Conservation (phyloP, 2,329 filamentous ascomycete species). For the Magnaporthiopsis poae region DNA sequence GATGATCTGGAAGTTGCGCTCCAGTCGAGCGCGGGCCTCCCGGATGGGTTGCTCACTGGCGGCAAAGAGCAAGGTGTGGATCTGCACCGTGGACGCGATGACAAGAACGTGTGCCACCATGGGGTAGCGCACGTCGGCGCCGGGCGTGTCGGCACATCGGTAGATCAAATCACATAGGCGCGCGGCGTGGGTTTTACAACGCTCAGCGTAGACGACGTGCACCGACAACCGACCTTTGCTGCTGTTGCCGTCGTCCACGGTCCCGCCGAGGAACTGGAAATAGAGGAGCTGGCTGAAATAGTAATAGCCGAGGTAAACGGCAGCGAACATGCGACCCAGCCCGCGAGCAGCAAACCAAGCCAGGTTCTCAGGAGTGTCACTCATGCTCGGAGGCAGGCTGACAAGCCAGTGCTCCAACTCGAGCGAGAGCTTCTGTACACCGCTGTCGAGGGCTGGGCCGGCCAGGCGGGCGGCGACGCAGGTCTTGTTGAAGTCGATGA, state of each 20-base stretch:
- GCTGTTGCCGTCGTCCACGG: slow-evolving; percentile 9
- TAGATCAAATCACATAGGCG: slow-evolving; percentile 31
- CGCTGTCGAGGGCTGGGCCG: slow-evolving; percentile 12
- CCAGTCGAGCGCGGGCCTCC: slow-evolving; percentile 26
- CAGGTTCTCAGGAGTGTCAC: slow-evolving; percentile 30
- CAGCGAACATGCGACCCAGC: slow-evolving; percentile 32
- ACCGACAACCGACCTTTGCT: slow-evolving; percentile 15
- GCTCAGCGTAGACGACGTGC: slow-evolving; percentile 18
- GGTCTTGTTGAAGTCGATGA: slow-evolving; percentile 28
- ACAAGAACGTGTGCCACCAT: slow-evolving; percentile 37
- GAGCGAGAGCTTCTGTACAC: slow-evolving; percentile 22
- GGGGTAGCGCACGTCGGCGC: slow-evolving; percentile 31
- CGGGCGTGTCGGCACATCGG: slow-evolving; percentile 23
- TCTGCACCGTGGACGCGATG: slow-evolving; percentile 35
- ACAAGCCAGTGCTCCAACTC: slow-evolving; percentile 27
- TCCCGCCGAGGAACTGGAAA: slow-evolving; percentile 30
- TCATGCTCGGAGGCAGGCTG: slow-evolving; percentile 24
- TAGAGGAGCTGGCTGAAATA: slow-evolving; percentile 37
- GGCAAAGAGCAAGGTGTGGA: slow-evolving; percentile 35
- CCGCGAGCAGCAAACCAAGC: slow-evolving; percentile 25
- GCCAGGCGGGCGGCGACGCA: slow-evolving; percentile 18
- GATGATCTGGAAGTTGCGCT: slow-evolving; percentile 32
- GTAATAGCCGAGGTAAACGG: slow-evolving; percentile 36
- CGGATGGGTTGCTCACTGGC: slow-evolving; percentile 25
- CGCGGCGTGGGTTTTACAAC: slow-evolving; percentile 30